Base-by-base conservation (phyloP, 345 rosid species). In the Salix arbutifolia region DNA sequence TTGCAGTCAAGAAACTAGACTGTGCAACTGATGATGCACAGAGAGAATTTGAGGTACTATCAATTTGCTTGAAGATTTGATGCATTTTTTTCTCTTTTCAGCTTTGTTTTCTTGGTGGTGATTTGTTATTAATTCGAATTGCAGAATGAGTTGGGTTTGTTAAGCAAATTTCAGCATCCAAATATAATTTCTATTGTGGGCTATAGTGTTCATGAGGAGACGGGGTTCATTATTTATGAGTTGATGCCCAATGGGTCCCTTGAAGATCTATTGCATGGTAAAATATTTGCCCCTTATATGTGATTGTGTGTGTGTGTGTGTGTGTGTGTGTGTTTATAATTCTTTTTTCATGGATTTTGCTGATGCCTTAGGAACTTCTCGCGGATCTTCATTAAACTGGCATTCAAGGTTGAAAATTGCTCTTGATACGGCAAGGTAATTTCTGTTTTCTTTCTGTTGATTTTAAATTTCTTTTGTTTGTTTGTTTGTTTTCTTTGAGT, bases 241-340 rank as follows among this genome's bases (percentile, higher is more conserved):
- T 71, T 96, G 80, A 96, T 96, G 99, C 88, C 85, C 53, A 91
- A 93, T 72, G 90, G 94, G 73, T 96, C 97, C 77, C 85, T 96
- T 61, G 99, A 96, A 83, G 87, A 90, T 85, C 92, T 93, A 70
- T 75, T 96, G 71, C 97, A 96, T 78, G 99, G 99, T 96, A 87
- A 83, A 72, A 30, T n/a, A 12, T 75, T 56, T 1, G 1, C 79
- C 71, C 67, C 35, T 33, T 33, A 5, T 33, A 33, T 33, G 35
- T 33, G 35, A n/a, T n/a, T 6, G 35, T 33, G 35, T 33, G 35
- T 33, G 0, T 33, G 23, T 40, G 9, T 33, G 35, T 6, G 35
- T 33, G 35, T 33, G 35, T 33, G 0, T 33, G 23, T 40, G 9
- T 40, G 10, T 10, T 9, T 40, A 9, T 40, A 38, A 38, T 2